These are phyloP conservation scores for Pluteus cervinus DNA, from an alignment of 768 basidiomycete genomes.

Conservation along the genomic window DNA sequence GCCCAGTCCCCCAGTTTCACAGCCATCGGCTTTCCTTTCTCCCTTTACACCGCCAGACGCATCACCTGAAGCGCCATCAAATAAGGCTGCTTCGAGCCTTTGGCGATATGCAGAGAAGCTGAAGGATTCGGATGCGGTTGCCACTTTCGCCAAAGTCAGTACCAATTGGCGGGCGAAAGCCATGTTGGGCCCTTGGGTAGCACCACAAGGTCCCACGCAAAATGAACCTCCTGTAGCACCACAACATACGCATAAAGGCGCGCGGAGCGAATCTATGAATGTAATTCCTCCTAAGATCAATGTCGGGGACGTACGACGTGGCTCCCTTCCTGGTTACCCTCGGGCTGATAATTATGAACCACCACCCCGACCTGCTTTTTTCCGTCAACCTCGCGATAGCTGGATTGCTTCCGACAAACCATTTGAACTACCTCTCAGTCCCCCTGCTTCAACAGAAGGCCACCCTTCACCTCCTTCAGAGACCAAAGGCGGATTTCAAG, in stretches of 20 bases:
- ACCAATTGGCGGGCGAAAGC: conserved; percentile 72
- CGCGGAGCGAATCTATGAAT: too few relatives aligned
- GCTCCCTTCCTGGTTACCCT: conserved; percentile 3
- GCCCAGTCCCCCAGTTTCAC: conserved; percentile 8
- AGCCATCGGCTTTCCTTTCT: conserved; percentile 10
- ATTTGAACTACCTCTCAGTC: too few relatives aligned
- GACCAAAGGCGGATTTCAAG: conserved; percentile 18
- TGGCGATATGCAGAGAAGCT: conserved; percentile 74
- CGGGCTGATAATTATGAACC: conserved; percentile 32
- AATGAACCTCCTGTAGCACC: conserved; percentile 10
- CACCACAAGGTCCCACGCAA: background rate
- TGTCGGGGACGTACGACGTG: background rate
- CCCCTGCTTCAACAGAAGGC: too few relatives aligned
- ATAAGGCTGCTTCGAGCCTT: conserved; percentile 31
- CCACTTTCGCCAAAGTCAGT: conserved; percentile 65
- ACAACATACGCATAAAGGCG: conserved; percentile 1
- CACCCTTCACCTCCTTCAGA: conserved; percentile 12
- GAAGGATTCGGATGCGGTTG: conserved; percentile 66
- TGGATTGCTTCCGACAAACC: conserved; percentile 30
- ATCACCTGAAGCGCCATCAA: conserved; percentile 11
- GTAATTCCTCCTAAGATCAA: background rate
- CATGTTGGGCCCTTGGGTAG: conserved; percentile 35
- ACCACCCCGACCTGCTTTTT: conserved; percentile 52
- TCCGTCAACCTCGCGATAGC: conserved; percentile 53
- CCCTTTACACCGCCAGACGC: conserved; percentile 13